Base-by-base conservation (phyloP, 345 rosid species). In the Kandelia obovata region DNA sequence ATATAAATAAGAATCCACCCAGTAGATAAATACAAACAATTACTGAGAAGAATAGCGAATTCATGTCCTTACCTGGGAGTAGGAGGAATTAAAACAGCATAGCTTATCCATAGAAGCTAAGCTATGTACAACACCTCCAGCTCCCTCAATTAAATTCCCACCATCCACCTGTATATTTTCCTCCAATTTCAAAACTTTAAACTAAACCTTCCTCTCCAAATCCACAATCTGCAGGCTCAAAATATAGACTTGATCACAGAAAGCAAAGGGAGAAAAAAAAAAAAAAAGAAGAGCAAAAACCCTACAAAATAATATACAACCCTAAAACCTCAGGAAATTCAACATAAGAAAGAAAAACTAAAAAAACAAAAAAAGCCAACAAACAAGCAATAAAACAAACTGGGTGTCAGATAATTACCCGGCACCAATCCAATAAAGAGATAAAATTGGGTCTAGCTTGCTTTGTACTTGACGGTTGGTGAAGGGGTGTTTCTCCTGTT, bases 71-170 rank as follows among this genome's bases (percentile, higher is more conserved):
- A 83, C 86, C 83, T 77, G 39, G 52, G 76, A 70, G 69, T 67
- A 55, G 30, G 82, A 73, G 68, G 76, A 32, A 58, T 27, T 35
- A 65, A 81, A 84, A 64, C 85, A 84, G 80, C 87, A 84, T 7
- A 81, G 63, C 52, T 61, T 43, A 67, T 62, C 84, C 87, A 84
- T 84, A 37, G 46, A 66, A 72, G 15, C 63, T 55, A 72, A 70
- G 19, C 62, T 78, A 58, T 34, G 59, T 28, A 70, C 61, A 37
- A 43, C 15, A 55, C 39, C 53, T 73, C 70, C 65, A 68, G 55
- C 56, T 59, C 32, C 26, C 65, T 59, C 46, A 70, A 66, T 73
- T 71, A 70, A 76, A 69, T 49, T 34, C 61, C 57, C 73, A 30
- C 71, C 80, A 73, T 75, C 75, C 37, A 64, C 68, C 37, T 55